Evolutionary conservation across 805 yeast species (phyloP).

Genomic region (Ogataea nonfermentans): DNA sequence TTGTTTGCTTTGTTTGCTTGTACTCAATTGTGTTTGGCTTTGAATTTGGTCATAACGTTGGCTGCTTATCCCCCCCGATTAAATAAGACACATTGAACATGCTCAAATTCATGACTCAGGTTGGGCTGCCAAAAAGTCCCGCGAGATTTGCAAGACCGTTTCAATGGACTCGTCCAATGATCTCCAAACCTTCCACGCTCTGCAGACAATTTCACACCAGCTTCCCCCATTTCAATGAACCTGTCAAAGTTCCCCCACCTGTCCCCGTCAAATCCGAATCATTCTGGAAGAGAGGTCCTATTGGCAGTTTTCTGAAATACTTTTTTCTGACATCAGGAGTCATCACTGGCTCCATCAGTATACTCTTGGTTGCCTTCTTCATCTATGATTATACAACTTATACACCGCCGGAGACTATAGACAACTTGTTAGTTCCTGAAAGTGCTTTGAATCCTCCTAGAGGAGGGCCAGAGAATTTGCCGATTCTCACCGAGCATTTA

Average conservation of each 20-base stretch:
- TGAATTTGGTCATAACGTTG: constrained; percentile 1
- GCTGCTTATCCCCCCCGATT: neutral
- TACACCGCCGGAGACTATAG: constrained; percentile 39
- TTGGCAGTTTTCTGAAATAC: constrained; percentile 36
- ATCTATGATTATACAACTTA: constrained; percentile 69
- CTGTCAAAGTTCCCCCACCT: too few relatives aligned
- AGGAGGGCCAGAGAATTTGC: constrained; percentile 74
- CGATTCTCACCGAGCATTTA: constrained; percentile 52
- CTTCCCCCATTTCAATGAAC: neutral
- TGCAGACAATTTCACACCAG: constrained; percentile 4
- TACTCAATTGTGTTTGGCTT: constrained; percentile 6
- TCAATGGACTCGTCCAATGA: neutral
- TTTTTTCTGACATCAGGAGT: constrained; percentile 41
- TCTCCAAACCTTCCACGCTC: neutral
- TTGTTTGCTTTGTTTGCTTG: neutral
- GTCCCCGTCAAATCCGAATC: constrained; percentile 1
- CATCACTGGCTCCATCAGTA: constrained; percentile 41
- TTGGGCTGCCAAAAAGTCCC: constrained; percentile 6
- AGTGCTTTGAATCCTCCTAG: constrained; percentile 51
- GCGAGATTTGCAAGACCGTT: constrained; percentile 3
- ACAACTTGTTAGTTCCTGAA: constrained; percentile 47
- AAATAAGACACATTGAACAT: constrained; percentile 2
- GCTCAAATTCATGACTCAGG: constrained; percentile 5
- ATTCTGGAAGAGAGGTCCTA: constrained; percentile 23
- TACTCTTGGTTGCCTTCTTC: constrained; percentile 50